Conservation (phyloP, 2,329 filamentous ascomycete genomes). For the Aquanectria penicillioides region DNA sequence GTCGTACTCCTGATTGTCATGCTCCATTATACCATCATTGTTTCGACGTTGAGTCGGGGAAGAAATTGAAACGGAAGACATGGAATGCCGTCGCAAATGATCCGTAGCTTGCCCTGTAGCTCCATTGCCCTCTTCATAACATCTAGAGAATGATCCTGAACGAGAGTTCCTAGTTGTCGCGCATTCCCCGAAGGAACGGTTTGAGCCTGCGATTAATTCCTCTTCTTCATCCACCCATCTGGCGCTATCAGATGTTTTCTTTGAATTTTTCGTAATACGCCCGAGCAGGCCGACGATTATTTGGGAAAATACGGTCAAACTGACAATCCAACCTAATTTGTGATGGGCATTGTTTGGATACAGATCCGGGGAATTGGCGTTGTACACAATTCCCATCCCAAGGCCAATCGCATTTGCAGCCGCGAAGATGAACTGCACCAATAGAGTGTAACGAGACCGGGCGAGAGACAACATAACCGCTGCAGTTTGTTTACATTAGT, state of each 20-base stretch:
- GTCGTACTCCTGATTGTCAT: too few relatives aligned
- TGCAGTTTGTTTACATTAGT: too few relatives aligned
- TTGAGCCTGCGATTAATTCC: background rate
- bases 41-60: too few relatives aligned
- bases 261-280: background rate
- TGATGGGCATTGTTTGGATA: slow-evolving; percentile 4
- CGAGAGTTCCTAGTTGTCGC: background rate
- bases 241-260: background rate
- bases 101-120: too few relatives aligned
- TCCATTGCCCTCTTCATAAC: too few relatives aligned
- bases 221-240: background rate
- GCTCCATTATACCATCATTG: too few relatives aligned
- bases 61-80: too few relatives aligned
- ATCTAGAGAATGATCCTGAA: too few relatives aligned
- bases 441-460: background rate
- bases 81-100: too few relatives aligned
- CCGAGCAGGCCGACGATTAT: background rate
- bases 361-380: background rate
- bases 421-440: background rate
- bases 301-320: background rate
- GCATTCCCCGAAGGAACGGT: background rate
- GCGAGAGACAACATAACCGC: slow-evolving; percentile 3
- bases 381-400: background rate
- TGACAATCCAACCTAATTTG: slow-evolving; percentile 5
- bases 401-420: background rate